Evolutionary conservation across 345 rosid species (phyloP).

Genomic region (Geranium rotundifolium): DNA sequence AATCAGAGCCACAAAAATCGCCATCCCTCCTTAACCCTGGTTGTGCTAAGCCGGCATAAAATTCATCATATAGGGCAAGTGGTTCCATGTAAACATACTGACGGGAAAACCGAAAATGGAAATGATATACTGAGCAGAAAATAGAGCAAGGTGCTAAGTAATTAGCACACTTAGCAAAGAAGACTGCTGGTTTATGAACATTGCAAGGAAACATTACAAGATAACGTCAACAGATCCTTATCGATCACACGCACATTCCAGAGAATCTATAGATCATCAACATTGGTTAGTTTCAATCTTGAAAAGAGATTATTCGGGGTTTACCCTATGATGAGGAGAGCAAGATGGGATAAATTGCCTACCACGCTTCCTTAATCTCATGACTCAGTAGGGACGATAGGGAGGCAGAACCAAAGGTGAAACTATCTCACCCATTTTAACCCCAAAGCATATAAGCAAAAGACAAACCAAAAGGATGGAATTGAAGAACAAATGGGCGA

Average conservation of each 20-base stretch:
- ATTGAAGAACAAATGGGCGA: conserved; percentile 16
- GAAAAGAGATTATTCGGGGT: not conserved
- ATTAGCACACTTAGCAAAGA: not conserved
- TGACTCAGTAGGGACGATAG: conserved; percentile 27
- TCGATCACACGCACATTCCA: not conserved
- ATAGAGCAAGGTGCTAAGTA: not conserved
- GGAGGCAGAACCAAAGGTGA: conserved; percentile 19
- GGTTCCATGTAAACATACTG: not conserved
- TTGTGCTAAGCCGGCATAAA: not conserved
- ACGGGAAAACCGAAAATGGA: not conserved
- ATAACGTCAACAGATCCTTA: not conserved
- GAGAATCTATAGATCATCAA: conserved; percentile 3
- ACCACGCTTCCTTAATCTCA: conserved; percentile 42
- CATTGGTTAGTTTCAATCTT: not conserved
- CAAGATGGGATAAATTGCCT: conserved; percentile 51
- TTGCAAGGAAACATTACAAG: not conserved
- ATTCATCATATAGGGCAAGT: not conserved
- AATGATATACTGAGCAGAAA: not conserved
- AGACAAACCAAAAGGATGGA: conserved; percentile 3
- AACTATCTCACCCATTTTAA: conserved; percentile 19
- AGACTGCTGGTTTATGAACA: not conserved
- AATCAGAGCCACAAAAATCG: not conserved
- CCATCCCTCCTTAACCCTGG: not conserved
- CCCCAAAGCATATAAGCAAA: conserved; percentile 22
- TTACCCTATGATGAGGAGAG: conserved; percentile 46